Evolutionary conservation across 2,329 filamentous ascomycete species (phyloP).

Genomic region (Apiospora saccharicola): DNA sequence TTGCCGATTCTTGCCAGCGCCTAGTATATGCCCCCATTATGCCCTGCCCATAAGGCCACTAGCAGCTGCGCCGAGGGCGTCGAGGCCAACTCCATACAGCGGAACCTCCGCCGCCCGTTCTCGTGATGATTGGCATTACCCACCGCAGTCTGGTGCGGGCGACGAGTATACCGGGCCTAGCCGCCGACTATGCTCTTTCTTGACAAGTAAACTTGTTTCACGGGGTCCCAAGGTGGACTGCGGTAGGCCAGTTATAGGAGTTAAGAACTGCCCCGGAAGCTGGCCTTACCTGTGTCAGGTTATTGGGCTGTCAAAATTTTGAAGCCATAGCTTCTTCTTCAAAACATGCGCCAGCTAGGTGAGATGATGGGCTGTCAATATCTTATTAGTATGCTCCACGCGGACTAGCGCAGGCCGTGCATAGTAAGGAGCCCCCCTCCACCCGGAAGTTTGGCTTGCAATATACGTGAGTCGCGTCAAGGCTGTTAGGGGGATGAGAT

Average conservation of each 20-base stretch:
- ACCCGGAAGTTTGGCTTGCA: not conserved
- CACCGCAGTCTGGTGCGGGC: not conserved
- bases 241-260: not conserved
- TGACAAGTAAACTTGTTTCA: not conserved
- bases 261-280: not conserved
- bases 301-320: not conserved
- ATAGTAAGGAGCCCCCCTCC: not conserved
- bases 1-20: not conserved
- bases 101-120: not conserved
- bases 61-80: not conserved
- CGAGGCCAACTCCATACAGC: not conserved
- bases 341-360: constrained; percentile 11
- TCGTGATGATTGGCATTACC: not conserved
- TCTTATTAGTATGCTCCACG: not conserved
- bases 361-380: not conserved
- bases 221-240: not conserved
- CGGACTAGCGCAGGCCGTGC: not conserved
- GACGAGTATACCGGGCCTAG: not conserved
- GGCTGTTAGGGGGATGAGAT: constrained; percentile 7
- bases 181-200: constrained; percentile 7
- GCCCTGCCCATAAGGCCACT: not conserved
- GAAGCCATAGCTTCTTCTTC: not conserved
- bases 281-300: not conserved
- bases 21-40: not conserved
- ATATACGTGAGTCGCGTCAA: constrained; percentile 16